Evolutionary conservation across 2,329 filamentous ascomycete genomes (phyloP), one percentile per base, ranked within the genome.

Genomic region (Mycogone perniciosa): DNA sequence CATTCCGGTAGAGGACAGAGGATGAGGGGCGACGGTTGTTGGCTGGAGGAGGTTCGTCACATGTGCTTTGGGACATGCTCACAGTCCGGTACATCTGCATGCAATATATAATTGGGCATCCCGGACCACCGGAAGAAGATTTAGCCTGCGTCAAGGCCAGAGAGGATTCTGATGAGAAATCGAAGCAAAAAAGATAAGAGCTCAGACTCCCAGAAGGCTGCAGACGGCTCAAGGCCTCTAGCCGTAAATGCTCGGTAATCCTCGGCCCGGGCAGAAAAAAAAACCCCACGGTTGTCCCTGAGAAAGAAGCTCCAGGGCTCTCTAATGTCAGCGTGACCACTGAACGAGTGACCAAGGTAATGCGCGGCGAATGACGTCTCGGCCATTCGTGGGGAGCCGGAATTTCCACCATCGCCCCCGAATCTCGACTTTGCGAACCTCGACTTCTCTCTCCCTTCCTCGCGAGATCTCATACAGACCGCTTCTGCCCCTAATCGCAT

Each of bases 1-100:
- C 37, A 55, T 53, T 66, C 44, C 64, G 59, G 52, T 62, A 71
- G 46, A 72, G 61, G 27, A 70, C 52, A 13, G 65, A 67, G 2
- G 64, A 57, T 9, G 54, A 20, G 8, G 10, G 3, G 40, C 13
- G 37, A 54, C 20, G 26, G 13, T 8, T 13, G 41, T 33, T 46
- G 27, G 8, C 44, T 6, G 31, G 48, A 34, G 3, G 43, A 45
- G 7, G 11, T 29, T 35, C 30, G 20, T 46, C 35, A 29, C 30
- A 34, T 50, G 48, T n/a, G 42, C 30, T 35, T 31, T 44, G 31
- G 40, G 46, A 38, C 46, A 52, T 44, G 31, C 31, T 11, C 13
- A 40, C 10, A 40, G 37, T 38, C 20, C 20, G 20, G 20, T 20
- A 20, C 3, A 20, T 20, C 20, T 20, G 20, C 20, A 20, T 20